Evolutionary conservation across 768 basidiomycete species (phyloP), one percentile per base, ranked within the genome.

Genomic region (Polyporus arcularius): DNA sequence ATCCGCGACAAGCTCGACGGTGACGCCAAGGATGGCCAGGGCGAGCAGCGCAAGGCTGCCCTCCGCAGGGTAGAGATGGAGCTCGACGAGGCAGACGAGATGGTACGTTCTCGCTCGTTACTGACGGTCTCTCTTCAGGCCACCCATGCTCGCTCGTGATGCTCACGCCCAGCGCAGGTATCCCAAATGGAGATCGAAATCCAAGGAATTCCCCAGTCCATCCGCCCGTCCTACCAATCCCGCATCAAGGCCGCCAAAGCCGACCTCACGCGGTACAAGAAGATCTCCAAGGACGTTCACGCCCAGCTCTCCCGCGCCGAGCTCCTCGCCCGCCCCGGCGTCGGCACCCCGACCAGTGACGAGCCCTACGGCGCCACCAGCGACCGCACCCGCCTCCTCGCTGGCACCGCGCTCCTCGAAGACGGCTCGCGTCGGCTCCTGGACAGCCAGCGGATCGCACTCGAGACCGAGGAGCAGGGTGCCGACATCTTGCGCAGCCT

Each of bases 131-230:
- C 35, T 26, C 14, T 15, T 15, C 26, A 32, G 18, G 32, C 31
- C 55, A 47, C n/a, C 50, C 55, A 30, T 18, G 32, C 46, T 8
- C 43, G 2, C 53, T 41, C 21, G 30, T 16, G 30, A 41, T 14
- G 35, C 41, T 28, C n/a, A 46, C 42, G 12, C 4, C 26, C 54
- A 51, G 52, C 53, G 4, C 66, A 98, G 96, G 84, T 98, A 65
- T 94, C 94, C 49, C 97, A 99, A 84, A 97, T 99, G 96, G 96
- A 98, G 78, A 90, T 99, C 59, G 97, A 99, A 78, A 88, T 96
- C 7, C 94, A 95, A 68, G 91, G 93, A 11, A 94, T 98, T 71
- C 94, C 95, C 0, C 88, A 92, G 70, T 89, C 90, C 21, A 81
- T 95, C 67, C 85, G 90, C 53, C 76, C 87, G 0, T 84, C 86